Percentiles rank a stretch among this genome's conserved stretches.
phyloP scores from a whole-genome alignment of 495 filamentous ascomycete species.

The Talaromyces wortmannii region DNA sequence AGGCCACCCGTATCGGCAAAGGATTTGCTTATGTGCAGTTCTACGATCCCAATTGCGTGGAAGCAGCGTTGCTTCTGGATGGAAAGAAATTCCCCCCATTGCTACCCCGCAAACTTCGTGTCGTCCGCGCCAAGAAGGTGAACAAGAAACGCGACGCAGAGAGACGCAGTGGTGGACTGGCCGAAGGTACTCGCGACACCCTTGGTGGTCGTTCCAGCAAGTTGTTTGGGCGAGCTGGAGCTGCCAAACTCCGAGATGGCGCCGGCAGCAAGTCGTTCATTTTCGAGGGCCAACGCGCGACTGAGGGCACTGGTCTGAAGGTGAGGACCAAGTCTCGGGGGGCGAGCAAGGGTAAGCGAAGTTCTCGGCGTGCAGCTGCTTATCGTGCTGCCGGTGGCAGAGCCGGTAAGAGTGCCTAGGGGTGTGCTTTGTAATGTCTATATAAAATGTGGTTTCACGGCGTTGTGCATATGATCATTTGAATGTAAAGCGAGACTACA shows the following conservation, averaged over 20 bases:
- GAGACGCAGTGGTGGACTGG: constrained; percentile 31
- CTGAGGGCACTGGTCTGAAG: constrained; percentile 55
- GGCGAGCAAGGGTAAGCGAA: constrained; percentile 39
- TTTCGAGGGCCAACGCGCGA: constrained; percentile 86
- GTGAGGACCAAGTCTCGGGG: constrained; percentile 53
- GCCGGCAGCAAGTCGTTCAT: constrained; percentile 55
- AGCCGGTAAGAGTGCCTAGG: background rate
- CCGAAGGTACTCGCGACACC: constrained; percentile 60
- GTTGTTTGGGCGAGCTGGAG: constrained; percentile 75
- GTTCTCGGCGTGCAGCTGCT: constrained; percentile 53
- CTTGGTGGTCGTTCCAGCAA: constrained; percentile 72
- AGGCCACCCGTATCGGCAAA: constrained; percentile 86
- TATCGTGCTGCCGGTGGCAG: constrained; percentile 56
- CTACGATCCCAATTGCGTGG: constrained; percentile 78
- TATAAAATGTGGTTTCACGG: no score
- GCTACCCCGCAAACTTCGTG: constrained; percentile 80
- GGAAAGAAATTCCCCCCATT: constrained; percentile 91
- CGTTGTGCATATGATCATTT: no score
- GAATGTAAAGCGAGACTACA: no score
- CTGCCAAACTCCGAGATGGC: constrained; percentile 51
- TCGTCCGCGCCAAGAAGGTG: constrained; percentile 73
- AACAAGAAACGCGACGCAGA: constrained; percentile 57
- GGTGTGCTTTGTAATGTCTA: no score
- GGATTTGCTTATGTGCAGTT: constrained; percentile 99
- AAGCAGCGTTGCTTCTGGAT: constrained; percentile 76